Evolutionary conservation across 2,329 filamentous ascomycete genomes (phyloP).

Genomic region (Aspergillus aculeatus): DNA sequence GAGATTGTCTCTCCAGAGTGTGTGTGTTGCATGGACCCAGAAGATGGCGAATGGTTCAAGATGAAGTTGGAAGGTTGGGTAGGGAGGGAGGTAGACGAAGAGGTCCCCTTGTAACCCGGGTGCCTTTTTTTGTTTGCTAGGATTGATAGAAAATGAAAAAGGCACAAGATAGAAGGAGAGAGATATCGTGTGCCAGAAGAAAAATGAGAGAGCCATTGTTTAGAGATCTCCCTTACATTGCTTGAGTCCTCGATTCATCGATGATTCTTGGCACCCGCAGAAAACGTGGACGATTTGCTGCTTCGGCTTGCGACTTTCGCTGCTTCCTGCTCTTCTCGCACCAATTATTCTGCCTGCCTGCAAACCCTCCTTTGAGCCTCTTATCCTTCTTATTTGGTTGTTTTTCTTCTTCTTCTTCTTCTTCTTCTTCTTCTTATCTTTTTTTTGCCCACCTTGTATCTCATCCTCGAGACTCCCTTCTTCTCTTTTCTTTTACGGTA

Average conservation of each 20-base stretch:
- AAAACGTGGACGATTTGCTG: constrained; percentile 18
- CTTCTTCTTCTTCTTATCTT: background rate
- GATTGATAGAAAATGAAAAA: background rate
- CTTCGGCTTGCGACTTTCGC: constrained; percentile 16
- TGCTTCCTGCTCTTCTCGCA: constrained; percentile 12
- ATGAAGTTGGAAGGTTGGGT: too few relatives aligned
- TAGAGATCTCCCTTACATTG: constrained; percentile 3
- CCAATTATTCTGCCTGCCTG: constrained; percentile 9
- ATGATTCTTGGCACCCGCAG: constrained; percentile 20
- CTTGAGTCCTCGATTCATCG: constrained; percentile 5
- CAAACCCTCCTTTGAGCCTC: constrained; percentile 2
- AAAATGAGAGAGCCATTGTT: background rate
- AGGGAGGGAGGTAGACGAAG: too few relatives aligned
- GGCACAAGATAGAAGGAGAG: background rate
- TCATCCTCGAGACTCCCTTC: constrained; percentile 5
- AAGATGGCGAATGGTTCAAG: too few relatives aligned
- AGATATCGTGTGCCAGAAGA: background rate
- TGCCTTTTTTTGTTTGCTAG: background rate
- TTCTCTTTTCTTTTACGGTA: background rate
- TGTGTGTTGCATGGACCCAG: too few relatives aligned
- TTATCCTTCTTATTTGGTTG: background rate
- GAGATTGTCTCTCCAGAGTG: too few relatives aligned
- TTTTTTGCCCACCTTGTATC: constrained; percentile 1
- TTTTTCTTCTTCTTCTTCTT: too few relatives aligned
- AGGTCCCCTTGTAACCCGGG: background rate